Evolutionary conservation across 1,284 basidiomycete species (phyloP), one percentile per base, ranked within the genome.

Genomic region (Ganoderma sinense): DNA sequence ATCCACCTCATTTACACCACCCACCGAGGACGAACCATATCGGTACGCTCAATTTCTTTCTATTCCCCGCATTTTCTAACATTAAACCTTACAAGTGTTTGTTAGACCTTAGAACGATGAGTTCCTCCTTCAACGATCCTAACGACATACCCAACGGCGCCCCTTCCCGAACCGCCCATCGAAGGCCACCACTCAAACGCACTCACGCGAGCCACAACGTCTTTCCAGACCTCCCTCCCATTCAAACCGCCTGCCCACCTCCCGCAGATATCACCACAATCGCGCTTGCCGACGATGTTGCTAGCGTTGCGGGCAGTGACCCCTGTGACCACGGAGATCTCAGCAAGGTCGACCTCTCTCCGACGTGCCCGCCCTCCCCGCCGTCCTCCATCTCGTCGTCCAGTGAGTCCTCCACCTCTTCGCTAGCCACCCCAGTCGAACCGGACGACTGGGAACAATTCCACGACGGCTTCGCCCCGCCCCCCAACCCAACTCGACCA

Each of bases 361-460:
- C 72, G 33, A 66, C 69, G n/a, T 71, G 66, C 56, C 72, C 72
- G 3, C 68, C 69, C 2, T 73, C 69, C 7, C 72, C 72, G 14
- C 60, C 69, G 14, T 73, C 72, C 4, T 66, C 72, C 14, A 45
- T 51, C 8, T 69, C 71, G 1, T 33, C 64, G 8, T 39, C 36
- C 11, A 39, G 36, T 39, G 36, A 39, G 41, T 67, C 61, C 7
- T 66, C 66, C 0, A 60, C 67, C 20, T 65, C 67, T 2, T 61
- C 66, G 8, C 53, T 62, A 7, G 62, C 66, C 36, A 66, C 67
- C 13, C 45, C 69, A 11, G 16, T 36, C 26, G 70, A 68, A 13
- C 45, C 59, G 14, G 51, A 68, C 26, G 64, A 69, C 51, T 64
- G 66, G 62, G 69, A 61, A 16, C 62, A 56, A 29, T 53, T 43